These are phyloP conservation scores for Conringia planisiliqua DNA, from an alignment of 345 rosid species.

Conservation along the genomic window DNA sequence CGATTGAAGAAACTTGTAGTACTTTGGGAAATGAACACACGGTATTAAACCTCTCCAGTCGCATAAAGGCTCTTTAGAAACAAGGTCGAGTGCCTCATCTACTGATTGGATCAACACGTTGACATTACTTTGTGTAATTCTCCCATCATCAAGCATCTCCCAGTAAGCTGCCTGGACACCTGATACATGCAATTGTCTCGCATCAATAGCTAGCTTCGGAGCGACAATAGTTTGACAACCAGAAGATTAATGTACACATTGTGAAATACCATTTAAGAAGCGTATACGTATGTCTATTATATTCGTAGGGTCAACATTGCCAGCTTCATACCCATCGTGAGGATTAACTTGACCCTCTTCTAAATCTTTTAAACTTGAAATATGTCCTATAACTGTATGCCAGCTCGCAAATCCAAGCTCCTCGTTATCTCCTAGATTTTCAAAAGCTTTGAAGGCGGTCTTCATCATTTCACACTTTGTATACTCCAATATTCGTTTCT, in stretches of 20 bases:
- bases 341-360: constrained; percentile 49
- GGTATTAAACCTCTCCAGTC: constrained; percentile 83
- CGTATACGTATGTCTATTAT: constrained; percentile 77
- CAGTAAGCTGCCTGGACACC: constrained; percentile 96
- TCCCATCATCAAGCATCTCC: constrained; percentile 94
- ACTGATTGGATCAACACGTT: constrained; percentile 83
- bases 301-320: constrained; percentile 48
- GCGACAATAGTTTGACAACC: background rate
- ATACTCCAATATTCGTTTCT: constrained; percentile 73
- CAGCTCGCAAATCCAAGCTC: constrained; percentile 95
- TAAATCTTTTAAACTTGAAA: constrained; percentile 54
- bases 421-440: constrained; percentile 87
- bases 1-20: constrained; percentile 65
- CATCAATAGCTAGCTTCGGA: constrained; percentile 5
- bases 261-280: constrained; percentile 64
- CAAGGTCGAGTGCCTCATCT: constrained; percentile 79
- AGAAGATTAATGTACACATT: background rate
- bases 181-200: constrained; percentile 30
- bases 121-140: constrained; percentile 60
- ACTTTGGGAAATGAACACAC: constrained; percentile 60
- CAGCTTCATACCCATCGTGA: constrained; percentile 41
- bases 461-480: constrained; percentile 88
- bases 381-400: constrained; percentile 67
- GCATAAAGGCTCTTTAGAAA: constrained; percentile 53
- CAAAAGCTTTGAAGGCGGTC: constrained; percentile 73